Conservation (phyloP, 306 rosid species). For the Inga leiocalycina region DNA sequence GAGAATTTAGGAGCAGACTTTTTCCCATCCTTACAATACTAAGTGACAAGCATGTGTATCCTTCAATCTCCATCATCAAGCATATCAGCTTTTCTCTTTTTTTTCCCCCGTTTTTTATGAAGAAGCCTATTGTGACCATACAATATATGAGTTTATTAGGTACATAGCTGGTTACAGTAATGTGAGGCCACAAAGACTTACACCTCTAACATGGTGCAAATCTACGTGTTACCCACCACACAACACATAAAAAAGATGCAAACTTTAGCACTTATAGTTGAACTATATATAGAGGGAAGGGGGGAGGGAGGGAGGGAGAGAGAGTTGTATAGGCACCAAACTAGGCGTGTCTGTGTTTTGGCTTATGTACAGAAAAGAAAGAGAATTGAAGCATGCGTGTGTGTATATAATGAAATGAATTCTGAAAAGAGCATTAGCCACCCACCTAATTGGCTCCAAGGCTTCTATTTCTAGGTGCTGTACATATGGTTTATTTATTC, state of each 20-base stretch:
- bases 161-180: constrained; percentile 6
- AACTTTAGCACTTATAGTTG: constrained; percentile 1
- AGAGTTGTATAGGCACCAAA: not conserved
- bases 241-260: constrained; percentile 1
- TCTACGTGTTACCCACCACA: constrained; percentile 53
- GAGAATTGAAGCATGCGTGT: constrained; percentile 29
- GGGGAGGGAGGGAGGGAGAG: not conserved
- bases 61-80: not conserved
- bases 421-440: constrained; percentile 13
- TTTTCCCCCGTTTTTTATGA: not conserved
- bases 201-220: constrained; percentile 6
- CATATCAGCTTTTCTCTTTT: not conserved
- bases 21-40: not conserved
- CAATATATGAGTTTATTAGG: constrained; percentile 17
- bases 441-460: constrained; percentile 18
- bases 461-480: not conserved
- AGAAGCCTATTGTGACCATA: not conserved
- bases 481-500: not conserved
- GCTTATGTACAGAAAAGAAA: not conserved
- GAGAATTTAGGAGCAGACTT: not conserved
- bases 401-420: not conserved
- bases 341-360: constrained; percentile 5
- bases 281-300: not conserved
- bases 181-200: constrained; percentile 3
- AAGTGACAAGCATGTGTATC: constrained; percentile 11